A percentile compares a stretch with the other conserved stretches of the same genome.
Conservation (phyloP, 768 basidiomycete species). For the Rhodotorula sphaerocarpa region DNA sequence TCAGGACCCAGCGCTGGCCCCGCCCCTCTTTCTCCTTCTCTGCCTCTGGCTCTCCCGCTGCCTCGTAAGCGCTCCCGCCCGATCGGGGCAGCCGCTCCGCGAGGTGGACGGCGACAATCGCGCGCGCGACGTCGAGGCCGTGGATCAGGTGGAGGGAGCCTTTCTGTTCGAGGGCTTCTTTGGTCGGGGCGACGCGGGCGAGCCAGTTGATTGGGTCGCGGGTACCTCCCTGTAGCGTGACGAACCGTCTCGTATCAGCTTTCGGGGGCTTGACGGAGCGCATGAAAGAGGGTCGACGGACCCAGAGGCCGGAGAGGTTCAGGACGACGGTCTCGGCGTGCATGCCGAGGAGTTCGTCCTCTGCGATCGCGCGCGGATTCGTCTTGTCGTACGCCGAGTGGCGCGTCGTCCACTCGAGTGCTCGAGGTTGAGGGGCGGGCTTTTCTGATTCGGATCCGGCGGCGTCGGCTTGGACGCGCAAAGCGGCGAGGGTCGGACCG, state of each 20-base stretch:
- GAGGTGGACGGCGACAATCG: slow-evolving; percentile 54
- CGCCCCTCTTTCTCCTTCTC: not conserved
- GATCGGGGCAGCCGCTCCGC: slow-evolving; percentile 40
- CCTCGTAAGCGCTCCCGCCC: too few species aligned
- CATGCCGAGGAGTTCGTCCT: slow-evolving; percentile 53
- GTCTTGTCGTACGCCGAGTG: slow-evolving; percentile 48
- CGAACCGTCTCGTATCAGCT: too few species aligned
- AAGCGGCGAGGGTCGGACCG: slow-evolving; percentile 39
- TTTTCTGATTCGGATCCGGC: not conserved
- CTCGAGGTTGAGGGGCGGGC: not conserved
- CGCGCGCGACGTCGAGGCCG: slow-evolving; percentile 54
- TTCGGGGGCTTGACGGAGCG: too few species aligned
- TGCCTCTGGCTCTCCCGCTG: not conserved
- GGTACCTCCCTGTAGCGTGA: slow-evolving; percentile 46
- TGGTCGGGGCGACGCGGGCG: slow-evolving; percentile 51
- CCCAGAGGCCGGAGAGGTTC: slow-evolving; percentile 58
- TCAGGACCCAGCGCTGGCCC: slow-evolving; percentile 22
- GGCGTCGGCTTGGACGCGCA: not conserved
- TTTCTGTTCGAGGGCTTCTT: slow-evolving; percentile 53
- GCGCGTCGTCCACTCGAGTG: slow-evolving; percentile 50
- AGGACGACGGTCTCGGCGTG: slow-evolving; percentile 52
- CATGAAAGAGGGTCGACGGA: not conserved
- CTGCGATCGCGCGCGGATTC: slow-evolving; percentile 51
- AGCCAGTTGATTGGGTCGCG: slow-evolving; percentile 53
- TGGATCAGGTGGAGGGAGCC: slow-evolving; percentile 58